These are phyloP conservation scores for Yamadazyma oceani DNA, from an alignment of 1,139 yeast species.

Conservation along the genomic window DNA sequence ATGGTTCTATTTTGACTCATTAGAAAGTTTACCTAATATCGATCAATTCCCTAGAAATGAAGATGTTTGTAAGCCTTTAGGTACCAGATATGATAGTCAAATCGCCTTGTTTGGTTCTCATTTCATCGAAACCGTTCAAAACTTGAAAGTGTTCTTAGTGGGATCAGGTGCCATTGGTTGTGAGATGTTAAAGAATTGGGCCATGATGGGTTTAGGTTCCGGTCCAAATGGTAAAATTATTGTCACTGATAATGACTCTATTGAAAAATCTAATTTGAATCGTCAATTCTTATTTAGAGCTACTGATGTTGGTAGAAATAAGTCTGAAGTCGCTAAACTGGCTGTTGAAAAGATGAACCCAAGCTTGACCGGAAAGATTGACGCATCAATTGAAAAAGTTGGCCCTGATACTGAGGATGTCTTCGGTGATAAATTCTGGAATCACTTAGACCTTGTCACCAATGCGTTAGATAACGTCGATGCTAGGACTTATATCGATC, in stretches of 20 bases:
- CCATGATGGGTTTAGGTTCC: constrained; percentile 91
- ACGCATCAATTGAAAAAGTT: constrained; percentile 78
- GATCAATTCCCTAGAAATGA: constrained; percentile 61
- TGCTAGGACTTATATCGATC: constrained; percentile 96
- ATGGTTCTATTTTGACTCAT: constrained; percentile 88
- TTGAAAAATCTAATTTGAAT: constrained; percentile 92
- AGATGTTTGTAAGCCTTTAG: constrained; percentile 70
- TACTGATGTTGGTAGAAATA: constrained; percentile 87
- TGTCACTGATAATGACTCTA: constrained; percentile 92
- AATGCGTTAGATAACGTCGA: constrained; percentile 97
- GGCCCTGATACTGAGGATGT: constrained; percentile 90
- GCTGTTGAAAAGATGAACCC: constrained; percentile 89
- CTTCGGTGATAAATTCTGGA: constrained; percentile 89
- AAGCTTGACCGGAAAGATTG: constrained; percentile 74
- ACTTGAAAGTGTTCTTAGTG: constrained; percentile 82
- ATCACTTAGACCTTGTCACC: constrained; percentile 77
- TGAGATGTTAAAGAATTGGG: constrained; percentile 98
- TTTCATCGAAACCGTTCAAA: constrained; percentile 70
- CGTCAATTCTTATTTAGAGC: constrained; percentile 96
- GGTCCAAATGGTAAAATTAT: constrained; percentile 84
- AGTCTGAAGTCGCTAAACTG: constrained; percentile 85
- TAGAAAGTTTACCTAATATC: constrained; percentile 79
- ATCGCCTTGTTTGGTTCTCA: constrained; percentile 89
- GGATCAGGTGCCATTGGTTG: constrained; percentile 99
- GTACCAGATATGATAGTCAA: constrained; percentile 87